Evolutionary conservation across 805 yeast genomes (phyloP).

Genomic region (Clavispora santaluciae): DNA sequence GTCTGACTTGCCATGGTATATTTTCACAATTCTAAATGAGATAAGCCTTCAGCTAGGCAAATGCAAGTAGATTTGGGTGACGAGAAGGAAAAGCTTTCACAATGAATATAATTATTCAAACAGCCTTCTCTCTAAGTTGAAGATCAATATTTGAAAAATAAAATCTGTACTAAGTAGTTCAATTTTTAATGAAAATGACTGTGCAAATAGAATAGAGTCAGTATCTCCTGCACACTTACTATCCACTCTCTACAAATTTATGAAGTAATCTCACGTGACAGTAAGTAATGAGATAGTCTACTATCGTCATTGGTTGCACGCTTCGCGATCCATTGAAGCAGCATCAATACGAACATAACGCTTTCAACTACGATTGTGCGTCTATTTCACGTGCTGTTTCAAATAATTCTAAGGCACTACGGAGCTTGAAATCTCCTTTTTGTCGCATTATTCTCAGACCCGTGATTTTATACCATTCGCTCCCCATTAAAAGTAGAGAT

Average conservation of each 20-base stretch:
- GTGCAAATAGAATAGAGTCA: neutral
- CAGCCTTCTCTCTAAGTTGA: neutral
- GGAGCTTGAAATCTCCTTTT: no score
- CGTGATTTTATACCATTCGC: no score
- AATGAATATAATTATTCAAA: neutral
- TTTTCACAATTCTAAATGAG: neutral
- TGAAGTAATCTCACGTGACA: slow-evolving; percentile 20
- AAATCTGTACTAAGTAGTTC: neutral
- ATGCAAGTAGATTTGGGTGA: neutral
- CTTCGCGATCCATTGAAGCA: neutral
- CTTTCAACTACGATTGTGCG: neutral
- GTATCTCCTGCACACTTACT: neutral
- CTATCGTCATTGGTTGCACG: slow-evolving; percentile 11
- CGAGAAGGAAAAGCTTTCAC: neutral
- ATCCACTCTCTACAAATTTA: neutral
- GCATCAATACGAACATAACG: neutral
- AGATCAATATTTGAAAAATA: neutral
- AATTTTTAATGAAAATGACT: neutral
- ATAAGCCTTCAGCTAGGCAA: neutral
- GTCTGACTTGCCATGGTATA: slow-evolving; percentile 5
- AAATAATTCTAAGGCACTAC: no score
- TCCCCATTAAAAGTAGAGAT: no score
- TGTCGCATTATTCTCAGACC: no score
- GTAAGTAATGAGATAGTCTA: slow-evolving; percentile 9
- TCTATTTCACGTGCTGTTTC: neutral